These are phyloP conservation scores for Alternaria ethzedia DNA, from an alignment of 2,329 filamentous ascomycete species.

Conservation along the genomic window DNA sequence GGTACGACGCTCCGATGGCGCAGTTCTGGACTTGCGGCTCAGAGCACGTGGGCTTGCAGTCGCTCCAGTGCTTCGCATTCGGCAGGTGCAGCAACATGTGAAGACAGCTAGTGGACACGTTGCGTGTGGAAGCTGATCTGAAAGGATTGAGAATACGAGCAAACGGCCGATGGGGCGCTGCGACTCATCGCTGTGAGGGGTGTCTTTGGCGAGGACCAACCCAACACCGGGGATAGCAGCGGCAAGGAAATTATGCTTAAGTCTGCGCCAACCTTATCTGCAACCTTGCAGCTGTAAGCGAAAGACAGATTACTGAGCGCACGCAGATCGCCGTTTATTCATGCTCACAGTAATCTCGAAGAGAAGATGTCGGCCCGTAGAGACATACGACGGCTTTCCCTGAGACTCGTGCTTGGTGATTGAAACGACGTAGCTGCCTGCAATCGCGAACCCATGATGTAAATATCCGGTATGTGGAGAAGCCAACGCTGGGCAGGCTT, in stretches of 20 bases:
- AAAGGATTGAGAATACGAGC: constrained; percentile 2
- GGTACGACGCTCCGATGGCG: constrained; percentile 24
- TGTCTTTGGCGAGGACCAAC: constrained; percentile 18
- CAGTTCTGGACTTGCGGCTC: constrained; percentile 14
- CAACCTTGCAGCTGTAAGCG: constrained; percentile 36
- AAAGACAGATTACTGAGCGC: constrained; percentile 26
- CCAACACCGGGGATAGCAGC: constrained; percentile 30
- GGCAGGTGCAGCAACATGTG: not conserved
- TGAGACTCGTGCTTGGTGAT: not conserved
- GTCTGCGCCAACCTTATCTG: constrained; percentile 46
- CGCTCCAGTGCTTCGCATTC: not conserved
- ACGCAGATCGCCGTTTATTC: not conserved
- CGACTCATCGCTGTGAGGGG: constrained; percentile 1
- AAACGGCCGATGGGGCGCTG: constrained; percentile 1
- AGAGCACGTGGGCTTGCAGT: constrained; percentile 4
- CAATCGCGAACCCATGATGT: not conserved
- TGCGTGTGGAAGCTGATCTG: not conserved
- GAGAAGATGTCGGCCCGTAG: not conserved
- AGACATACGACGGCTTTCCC: not conserved
- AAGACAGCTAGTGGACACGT: constrained; percentile 1
- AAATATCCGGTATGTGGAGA: constrained; percentile 11
- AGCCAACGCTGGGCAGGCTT: constrained; percentile 17
- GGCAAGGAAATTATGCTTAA: constrained; percentile 47
- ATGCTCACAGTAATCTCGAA: not conserved
- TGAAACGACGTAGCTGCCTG: not conserved